Evolutionary conservation across 192 early-diverging fungal species (phyloP), one percentile per base, ranked within the genome.

Genomic region (Dispira simplex): DNA sequence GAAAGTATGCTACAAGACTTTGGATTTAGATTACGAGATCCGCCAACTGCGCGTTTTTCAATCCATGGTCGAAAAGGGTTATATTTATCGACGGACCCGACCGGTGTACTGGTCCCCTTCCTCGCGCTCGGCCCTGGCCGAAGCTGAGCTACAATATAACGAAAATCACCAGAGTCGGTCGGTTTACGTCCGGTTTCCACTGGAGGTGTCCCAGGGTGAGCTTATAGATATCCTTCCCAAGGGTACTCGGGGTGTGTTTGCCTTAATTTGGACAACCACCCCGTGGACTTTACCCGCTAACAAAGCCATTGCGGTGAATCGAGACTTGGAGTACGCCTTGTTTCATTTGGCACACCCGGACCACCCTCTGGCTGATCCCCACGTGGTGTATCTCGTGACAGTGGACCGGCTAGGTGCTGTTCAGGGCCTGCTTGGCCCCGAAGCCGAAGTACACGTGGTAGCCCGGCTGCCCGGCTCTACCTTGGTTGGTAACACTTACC

Each of bases 21-120:
- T 87, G 27, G 81, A 85, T 63, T 83, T 83, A 13, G 81, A 82
- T 58, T 90, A 86, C 63, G 86, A 88, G 67, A 76, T 83, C 21
- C 75, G 79, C 26, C 88, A 90, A 67, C 68, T 90, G 21, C 68
- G 79, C 46, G 74, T 90, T 11, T 90, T 90, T 63, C 72, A 77
- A 27, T 73, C 76, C 21, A 87, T 90, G 88, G 78, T 87, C 65
- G 75, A 78, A 64, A 79, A 79, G 64, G 84, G 83, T 9, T 80
- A 84, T 25, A 87, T 90, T 23, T 87, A 87, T 62, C 78, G 88
- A 13, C 84, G 85, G 65, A 78, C 83, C 70, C 87, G 87, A 63
- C 88, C 88, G 0, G 88, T 90, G 3, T 88, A 85, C 67, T 90
- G 86, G 86, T 90, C 86, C 32, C 88, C 88, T 4, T 90, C 88